A percentile compares a stretch with the other conserved stretches of the same genome.
phyloP scores from a whole-genome alignment of 805 yeast species.

The Zygosaccharomyces lentus region DNA sequence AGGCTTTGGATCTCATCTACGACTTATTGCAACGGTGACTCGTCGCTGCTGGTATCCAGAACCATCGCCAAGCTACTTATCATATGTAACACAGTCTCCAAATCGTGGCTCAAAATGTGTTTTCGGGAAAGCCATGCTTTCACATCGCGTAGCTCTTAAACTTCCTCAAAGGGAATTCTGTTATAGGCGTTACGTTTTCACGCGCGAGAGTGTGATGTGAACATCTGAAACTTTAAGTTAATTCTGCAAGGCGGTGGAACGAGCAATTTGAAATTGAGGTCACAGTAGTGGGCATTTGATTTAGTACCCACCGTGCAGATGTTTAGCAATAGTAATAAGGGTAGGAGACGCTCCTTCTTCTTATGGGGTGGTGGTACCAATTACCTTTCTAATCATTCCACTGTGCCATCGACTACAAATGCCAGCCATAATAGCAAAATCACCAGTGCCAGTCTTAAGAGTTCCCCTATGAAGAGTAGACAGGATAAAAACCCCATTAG shows the following conservation, averaged over 20 bases:
- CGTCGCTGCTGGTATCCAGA: neutral
- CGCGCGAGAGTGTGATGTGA: slow-evolving; percentile 1
- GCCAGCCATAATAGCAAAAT: neutral
- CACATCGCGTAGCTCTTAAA: neutral
- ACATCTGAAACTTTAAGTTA: neutral
- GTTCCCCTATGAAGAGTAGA: slow-evolving; percentile 8
- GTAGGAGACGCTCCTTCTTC: slow-evolving; percentile 13
- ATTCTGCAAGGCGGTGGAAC: neutral
- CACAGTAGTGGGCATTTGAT: neutral
- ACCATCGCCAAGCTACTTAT: neutral
- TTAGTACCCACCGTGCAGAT: neutral
- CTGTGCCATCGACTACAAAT: slow-evolving; percentile 5
- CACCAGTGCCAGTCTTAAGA: neutral
- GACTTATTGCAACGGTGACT: slow-evolving; percentile 5
- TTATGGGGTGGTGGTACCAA: slow-evolving; percentile 9
- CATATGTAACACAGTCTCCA: neutral
- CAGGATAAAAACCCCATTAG: slow-evolving; percentile 9
- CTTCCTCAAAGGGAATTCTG: neutral
- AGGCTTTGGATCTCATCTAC: slow-evolving; percentile 24
- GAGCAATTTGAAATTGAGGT: neutral
- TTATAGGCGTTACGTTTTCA: neutral
- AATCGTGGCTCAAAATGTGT: neutral
- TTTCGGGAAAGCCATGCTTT: neutral
- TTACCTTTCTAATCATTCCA: slow-evolving; percentile 3
- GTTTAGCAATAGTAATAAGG: slow-evolving; percentile 1